Evolutionary conservation across 2,329 filamentous ascomycete genomes (phyloP).

Genomic region (Alternaria gansuensis): DNA sequence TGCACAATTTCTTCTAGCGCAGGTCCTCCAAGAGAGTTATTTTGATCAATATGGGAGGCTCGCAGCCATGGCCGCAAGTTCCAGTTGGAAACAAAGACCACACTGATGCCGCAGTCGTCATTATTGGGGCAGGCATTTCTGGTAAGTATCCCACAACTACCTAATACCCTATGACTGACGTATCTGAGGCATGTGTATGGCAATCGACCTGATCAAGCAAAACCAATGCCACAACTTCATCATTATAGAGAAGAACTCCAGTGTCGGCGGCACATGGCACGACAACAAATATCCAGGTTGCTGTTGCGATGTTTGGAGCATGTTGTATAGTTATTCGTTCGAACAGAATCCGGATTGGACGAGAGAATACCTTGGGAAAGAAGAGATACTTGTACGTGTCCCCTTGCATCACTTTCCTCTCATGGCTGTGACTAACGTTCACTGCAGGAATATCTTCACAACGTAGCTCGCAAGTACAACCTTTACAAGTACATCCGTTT

Average conservation of each 20-base stretch:
- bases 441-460: constrained; percentile 60
- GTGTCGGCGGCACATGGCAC: constrained; percentile 63
- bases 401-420: not conserved
- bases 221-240: constrained; percentile 65
- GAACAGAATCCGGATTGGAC: constrained; percentile 68
- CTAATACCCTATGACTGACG: not conserved
- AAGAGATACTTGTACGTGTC: constrained; percentile 63
- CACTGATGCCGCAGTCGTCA: constrained; percentile 64
- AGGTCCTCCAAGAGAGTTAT: not conserved
- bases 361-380: constrained; percentile 66
- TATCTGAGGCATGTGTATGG: constrained; percentile 61
- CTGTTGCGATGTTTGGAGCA: constrained; percentile 64
- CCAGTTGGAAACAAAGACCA: constrained; percentile 61
- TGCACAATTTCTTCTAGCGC: not conserved
- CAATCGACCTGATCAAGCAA: constrained; percentile 64
- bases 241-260: constrained; percentile 65
- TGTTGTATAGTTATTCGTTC: constrained; percentile 68
- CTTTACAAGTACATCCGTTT: constrained; percentile 67
- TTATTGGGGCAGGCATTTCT: constrained; percentile 65
- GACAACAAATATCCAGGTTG: constrained; percentile 67
- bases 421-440: not conserved
- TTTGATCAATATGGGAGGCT: constrained; percentile 49
- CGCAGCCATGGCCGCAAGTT: constrained; percentile 57
- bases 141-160: constrained; percentile 44
- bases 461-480: constrained; percentile 63